Conservation (phyloP, 1,139 yeast species). For the Candida sojae region DNA sequence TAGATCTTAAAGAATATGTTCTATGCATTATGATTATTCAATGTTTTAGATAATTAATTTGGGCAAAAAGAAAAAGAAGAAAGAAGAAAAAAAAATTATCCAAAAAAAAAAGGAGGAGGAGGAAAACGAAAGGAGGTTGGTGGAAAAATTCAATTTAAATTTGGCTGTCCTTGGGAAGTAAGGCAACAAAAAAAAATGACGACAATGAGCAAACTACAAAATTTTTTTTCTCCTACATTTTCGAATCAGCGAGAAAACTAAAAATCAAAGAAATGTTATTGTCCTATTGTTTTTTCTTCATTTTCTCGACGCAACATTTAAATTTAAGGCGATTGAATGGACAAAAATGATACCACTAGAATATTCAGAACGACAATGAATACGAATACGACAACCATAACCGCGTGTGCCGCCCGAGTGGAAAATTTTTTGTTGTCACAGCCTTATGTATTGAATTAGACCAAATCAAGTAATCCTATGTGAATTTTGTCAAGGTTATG, state of each 20-base stretch:
- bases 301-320: too few species aligned
- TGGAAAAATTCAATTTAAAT: background rate
- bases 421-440: too few species aligned
- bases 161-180: background rate
- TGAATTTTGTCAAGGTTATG: background rate
- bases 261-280: too few species aligned
- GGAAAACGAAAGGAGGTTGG: background rate
- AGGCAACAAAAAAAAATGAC: background rate
- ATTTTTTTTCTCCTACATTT: too few species aligned
- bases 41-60: background rate
- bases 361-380: too few species aligned
- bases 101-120: background rate
- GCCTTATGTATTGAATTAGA: background rate
- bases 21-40: slow-evolving; percentile 56
- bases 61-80: slow-evolving; percentile 1
- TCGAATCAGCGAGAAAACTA: too few species aligned
- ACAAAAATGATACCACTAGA: too few species aligned
- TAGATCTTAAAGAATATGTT: slow-evolving; percentile 78
- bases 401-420: too few species aligned
- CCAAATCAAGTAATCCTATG: background rate
- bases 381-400: background rate
- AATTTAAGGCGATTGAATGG: too few species aligned
- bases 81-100: background rate
- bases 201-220: background rate
- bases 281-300: too few species aligned